These are phyloP conservation scores for Clonostachys rosea DNA, from an alignment of 2,329 filamentous ascomycete genomes.

Conservation along the genomic window DNA sequence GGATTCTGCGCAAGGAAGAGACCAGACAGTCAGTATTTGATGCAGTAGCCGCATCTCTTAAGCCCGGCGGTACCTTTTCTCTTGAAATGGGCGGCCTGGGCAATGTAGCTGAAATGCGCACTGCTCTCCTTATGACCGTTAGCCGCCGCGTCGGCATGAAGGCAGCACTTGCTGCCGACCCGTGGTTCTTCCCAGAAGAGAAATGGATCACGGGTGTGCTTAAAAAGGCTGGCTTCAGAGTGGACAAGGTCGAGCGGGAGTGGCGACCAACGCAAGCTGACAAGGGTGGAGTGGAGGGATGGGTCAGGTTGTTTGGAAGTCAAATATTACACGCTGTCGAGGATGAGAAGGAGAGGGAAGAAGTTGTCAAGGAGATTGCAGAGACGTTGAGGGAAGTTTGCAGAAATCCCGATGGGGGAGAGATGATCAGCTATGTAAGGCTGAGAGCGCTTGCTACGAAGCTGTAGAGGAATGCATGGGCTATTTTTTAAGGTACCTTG, in stretches of 20 bases:
- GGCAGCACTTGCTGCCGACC: conserved; percentile 43
- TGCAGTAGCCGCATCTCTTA: conserved; percentile 45
- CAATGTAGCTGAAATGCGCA: conserved; percentile 60
- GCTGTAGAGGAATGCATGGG: conserved; percentile 3
- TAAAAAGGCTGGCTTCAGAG: conserved; percentile 37
- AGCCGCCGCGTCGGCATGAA: conserved; percentile 43
- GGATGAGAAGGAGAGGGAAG: conserved; percentile 41
- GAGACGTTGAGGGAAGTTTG: conserved; percentile 51
- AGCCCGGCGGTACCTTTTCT: conserved; percentile 50
- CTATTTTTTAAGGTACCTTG: too few species aligned
- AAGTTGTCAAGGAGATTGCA: conserved; percentile 46
- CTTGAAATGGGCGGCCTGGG: conserved; percentile 72
- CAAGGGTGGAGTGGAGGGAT: conserved; percentile 57
- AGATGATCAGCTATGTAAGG: conserved; percentile 48
- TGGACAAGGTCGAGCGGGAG: conserved; percentile 54
- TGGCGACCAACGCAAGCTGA: conserved; percentile 60
- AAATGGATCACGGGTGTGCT: conserved; percentile 45
- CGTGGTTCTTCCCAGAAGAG: conserved; percentile 72
- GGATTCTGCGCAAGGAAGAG: conserved; percentile 48
- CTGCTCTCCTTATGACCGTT: conserved; percentile 50
- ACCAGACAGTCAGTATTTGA: conserved; percentile 47
- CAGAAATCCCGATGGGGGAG: conserved; percentile 50
- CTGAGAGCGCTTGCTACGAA: conserved; percentile 43
- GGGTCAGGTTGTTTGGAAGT: conserved; percentile 61
- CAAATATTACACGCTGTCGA: conserved; percentile 50